Conservation (phyloP, 2,329 filamentous ascomycete genomes). For the Talaromyces amestolkiae region DNA sequence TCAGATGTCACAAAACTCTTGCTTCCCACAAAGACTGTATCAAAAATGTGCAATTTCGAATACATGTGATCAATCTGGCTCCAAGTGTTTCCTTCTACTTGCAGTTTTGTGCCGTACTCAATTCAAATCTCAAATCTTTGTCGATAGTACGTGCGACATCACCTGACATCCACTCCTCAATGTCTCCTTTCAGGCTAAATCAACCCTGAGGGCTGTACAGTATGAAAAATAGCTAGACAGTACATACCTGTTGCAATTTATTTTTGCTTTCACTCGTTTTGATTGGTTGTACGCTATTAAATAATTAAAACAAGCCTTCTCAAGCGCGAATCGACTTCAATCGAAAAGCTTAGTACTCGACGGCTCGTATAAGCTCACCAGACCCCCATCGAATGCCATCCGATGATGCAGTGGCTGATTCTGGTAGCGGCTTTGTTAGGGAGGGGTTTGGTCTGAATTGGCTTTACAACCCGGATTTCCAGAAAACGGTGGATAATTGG, state of each 20-base stretch:
- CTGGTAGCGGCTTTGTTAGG: constrained; percentile 22
- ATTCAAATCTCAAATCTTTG: not conserved
- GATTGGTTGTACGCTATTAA: not conserved
- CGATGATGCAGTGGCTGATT: too few species aligned
- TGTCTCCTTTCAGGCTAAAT: not conserved
- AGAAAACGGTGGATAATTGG: constrained; percentile 35
- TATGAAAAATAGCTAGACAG: too few species aligned
- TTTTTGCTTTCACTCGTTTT: not conserved
- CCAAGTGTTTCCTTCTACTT: not conserved
- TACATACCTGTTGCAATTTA: not conserved
- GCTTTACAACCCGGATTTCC: constrained; percentile 45
- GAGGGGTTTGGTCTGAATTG: constrained; percentile 41
- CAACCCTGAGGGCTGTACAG: not conserved
- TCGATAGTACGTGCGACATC: not conserved
- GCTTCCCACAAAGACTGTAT: not conserved
- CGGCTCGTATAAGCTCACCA: not conserved
- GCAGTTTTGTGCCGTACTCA: not conserved
- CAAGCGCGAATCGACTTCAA: not conserved
- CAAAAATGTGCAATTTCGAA: not conserved
- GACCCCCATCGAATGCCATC: too few species aligned
- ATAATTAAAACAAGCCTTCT: not conserved
- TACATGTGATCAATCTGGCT: not conserved
- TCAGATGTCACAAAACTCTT: not conserved
- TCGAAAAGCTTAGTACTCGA: not conserved
- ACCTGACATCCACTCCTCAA: not conserved